Evolutionary conservation across 257 asterid genomes (phyloP).

Genomic region (Striga asiatica): DNA sequence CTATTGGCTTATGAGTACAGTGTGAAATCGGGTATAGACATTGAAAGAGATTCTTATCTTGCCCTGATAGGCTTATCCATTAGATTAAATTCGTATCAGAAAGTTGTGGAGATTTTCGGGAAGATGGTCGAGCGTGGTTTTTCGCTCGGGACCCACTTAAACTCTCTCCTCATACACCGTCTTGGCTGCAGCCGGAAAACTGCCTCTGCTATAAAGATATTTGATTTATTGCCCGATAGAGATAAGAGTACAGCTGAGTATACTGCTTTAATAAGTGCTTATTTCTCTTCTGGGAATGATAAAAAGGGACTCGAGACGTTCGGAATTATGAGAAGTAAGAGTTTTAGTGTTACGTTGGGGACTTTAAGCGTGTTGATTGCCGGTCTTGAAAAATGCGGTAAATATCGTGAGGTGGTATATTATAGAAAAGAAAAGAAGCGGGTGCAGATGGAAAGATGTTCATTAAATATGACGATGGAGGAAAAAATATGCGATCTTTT

Average conservation of each 20-base stretch:
- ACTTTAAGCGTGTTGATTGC: slow-evolving; percentile 44
- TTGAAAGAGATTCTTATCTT: slow-evolving; percentile 49
- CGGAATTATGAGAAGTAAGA: slow-evolving; percentile 38
- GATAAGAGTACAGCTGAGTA: slow-evolving; percentile 60
- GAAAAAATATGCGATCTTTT: slow-evolving; percentile 62
- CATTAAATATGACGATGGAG: slow-evolving; percentile 24
- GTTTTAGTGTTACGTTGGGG: slow-evolving; percentile 40
- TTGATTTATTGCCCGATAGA: slow-evolving; percentile 42
- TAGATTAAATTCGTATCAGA: slow-evolving; percentile 40
- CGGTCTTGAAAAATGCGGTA: slow-evolving; percentile 60
- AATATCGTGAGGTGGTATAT: slow-evolving; percentile 26
- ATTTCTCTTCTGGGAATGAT: slow-evolving; percentile 43
- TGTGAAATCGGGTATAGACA: slow-evolving; percentile 32
- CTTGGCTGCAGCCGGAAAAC: slow-evolving; percentile 51
- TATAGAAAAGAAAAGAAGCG: slow-evolving; percentile 53
- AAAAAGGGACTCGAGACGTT: slow-evolving; percentile 52
- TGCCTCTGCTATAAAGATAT: slow-evolving; percentile 45
- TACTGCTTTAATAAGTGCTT: slow-evolving; percentile 59
- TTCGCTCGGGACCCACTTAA: slow-evolving; percentile 56
- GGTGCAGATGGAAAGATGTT: slow-evolving; percentile 24
- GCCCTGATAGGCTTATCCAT: slow-evolving; percentile 51
- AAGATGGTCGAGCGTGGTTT: slow-evolving; percentile 43
- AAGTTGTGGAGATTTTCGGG: slow-evolving; percentile 47
- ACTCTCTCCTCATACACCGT: slow-evolving; percentile 51
- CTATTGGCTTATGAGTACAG: slow-evolving; percentile 46